Percentiles rank a stretch among this genome's conserved stretches.
These are phyloP conservation scores for Leccinum uliginosum DNA, from an alignment of 768 basidiomycete species.

Conservation along the genomic window DNA sequence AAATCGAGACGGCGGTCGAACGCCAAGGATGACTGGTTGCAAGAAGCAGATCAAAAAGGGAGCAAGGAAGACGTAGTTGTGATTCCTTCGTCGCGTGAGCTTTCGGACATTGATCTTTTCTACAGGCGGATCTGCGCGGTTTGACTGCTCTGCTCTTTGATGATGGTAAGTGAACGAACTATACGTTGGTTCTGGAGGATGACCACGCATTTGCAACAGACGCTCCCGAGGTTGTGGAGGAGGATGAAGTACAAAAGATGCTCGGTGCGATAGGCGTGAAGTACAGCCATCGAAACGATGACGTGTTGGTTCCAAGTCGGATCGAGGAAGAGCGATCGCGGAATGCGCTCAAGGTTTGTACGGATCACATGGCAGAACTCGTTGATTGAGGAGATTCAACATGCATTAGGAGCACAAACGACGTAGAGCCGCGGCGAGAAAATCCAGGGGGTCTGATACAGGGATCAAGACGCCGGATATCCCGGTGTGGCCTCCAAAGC, in stretches of 20 bases:
- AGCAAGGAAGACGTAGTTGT: conserved; percentile 31
- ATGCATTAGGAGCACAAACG: conserved; percentile 24
- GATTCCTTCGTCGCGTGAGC: neutral
- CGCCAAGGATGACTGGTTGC: conserved; percentile 36
- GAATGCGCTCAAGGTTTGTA: conserved; percentile 45
- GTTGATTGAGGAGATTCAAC: conserved; percentile 4
- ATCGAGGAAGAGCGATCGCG: conserved; percentile 64
- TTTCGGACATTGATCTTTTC: neutral
- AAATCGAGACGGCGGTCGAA: conserved; percentile 32
- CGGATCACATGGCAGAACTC: conserved; percentile 1
- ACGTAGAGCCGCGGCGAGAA: conserved; percentile 20
- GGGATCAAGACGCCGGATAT: conserved; percentile 28
- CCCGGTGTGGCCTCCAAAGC: conserved; percentile 59
- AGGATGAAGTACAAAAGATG: conserved; percentile 51
- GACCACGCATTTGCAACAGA: conserved; percentile 24
- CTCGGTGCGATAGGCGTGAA: conserved; percentile 58
- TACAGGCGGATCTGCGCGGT: conserved; percentile 52
- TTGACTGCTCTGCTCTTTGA: conserved; percentile 67
- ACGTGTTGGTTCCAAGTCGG: conserved; percentile 60
- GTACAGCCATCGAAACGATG: conserved; percentile 74
- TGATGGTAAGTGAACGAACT: conserved; percentile 43
- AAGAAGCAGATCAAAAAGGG: conserved; percentile 45
- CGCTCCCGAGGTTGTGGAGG: conserved; percentile 36
- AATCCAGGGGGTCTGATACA: conserved; percentile 14
- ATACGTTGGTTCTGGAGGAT: neutral